phyloP scores from a whole-genome alignment of 768 basidiomycete genomes.

The Lactifluus rugatus region DNA sequence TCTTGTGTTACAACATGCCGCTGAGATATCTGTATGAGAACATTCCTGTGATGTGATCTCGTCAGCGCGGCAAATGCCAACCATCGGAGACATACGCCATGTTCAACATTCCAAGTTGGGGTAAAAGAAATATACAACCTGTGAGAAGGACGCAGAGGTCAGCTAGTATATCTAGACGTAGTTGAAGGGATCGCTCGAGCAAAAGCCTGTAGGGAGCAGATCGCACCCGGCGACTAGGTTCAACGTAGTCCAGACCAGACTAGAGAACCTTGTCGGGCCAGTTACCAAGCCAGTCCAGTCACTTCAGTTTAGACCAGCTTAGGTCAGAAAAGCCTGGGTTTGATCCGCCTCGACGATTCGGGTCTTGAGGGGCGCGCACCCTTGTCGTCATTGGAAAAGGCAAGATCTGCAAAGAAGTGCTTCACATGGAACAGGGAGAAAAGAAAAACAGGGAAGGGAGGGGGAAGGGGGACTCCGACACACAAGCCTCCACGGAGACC shows the following conservation, averaged over 20 bases:
- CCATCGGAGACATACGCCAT: not conserved
- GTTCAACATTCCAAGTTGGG: not conserved
- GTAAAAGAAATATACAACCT: not conserved
- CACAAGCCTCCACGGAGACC: conserved; percentile 5
- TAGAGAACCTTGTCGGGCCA: not conserved
- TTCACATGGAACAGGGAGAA: not conserved
- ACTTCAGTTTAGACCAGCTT: not conserved
- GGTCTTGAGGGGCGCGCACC: conserved; percentile 5
- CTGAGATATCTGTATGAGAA: not conserved
- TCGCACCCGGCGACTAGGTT: not conserved
- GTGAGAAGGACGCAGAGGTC: not conserved
- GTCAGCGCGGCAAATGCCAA: not conserved
- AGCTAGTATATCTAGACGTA: not conserved
- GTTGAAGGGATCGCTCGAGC: not conserved
- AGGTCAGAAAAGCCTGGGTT: too few species aligned
- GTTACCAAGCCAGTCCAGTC: not conserved
- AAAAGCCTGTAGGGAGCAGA: not conserved
- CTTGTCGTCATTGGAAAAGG: not conserved
- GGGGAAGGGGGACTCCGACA: not conserved
- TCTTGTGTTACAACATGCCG: not conserved
- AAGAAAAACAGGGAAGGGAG: not conserved
- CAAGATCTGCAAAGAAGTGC: conserved; percentile 2
- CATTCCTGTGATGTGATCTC: not conserved
- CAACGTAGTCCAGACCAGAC: not conserved
- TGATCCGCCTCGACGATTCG: not conserved